These are phyloP conservation scores for Diaporthe eres DNA, from an alignment of 2,329 filamentous ascomycete genomes.

Conservation along the genomic window DNA sequence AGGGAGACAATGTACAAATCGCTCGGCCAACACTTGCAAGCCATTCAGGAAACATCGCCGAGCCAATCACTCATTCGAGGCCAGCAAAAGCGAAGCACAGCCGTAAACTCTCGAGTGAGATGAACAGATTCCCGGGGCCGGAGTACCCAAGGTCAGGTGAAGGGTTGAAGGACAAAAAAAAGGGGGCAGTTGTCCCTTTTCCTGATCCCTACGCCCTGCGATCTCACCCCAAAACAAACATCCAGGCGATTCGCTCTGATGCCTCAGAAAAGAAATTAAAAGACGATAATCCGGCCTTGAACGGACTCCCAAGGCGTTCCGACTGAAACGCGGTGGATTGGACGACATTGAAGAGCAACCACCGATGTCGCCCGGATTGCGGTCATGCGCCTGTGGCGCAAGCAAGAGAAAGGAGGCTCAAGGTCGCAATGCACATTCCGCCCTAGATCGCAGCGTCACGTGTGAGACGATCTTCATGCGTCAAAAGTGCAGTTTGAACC, in stretches of 20 bases:
- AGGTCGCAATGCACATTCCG: not conserved
- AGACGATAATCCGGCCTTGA: not conserved
- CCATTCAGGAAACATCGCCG: not conserved
- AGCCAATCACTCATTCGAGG: not conserved
- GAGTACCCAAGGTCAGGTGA: not conserved
- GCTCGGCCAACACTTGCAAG: not conserved
- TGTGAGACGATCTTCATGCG: not conserved
- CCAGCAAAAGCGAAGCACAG: not conserved
- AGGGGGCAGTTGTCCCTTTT: slow-evolving; percentile 8
- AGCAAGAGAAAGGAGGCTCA: not conserved
- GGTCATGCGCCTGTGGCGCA: slow-evolving; percentile 5
- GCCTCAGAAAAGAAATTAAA: not conserved
- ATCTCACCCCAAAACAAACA: not conserved
- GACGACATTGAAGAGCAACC: not conserved
- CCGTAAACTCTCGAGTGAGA: slow-evolving; percentile 19
- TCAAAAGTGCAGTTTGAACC: slow-evolving; percentile 14
- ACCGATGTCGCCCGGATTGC: not conserved
- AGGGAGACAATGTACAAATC: not conserved
- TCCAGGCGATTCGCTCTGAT: not conserved
- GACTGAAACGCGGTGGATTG: not conserved
- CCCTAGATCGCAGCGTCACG: not conserved
- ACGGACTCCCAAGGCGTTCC: not conserved
- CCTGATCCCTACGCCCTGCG: not conserved
- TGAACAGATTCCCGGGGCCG: not conserved
- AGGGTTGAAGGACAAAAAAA: not conserved